Conservation (phyloP, 352 stramenopile genomes). For the Globisporangium sylvaticum region DNA sequence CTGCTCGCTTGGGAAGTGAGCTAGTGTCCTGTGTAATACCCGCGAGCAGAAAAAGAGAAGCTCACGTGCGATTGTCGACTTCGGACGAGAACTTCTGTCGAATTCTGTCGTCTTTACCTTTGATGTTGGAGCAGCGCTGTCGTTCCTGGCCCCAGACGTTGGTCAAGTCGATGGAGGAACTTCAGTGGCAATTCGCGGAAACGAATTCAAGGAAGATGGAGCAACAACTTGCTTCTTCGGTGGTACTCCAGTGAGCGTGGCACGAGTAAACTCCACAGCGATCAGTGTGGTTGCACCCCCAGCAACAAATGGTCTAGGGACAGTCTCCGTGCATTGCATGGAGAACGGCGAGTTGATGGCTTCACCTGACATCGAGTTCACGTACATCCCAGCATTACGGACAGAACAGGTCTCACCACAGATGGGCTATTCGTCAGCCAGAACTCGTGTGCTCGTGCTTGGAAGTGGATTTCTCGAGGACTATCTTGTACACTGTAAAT, state of each 20-base stretch:
- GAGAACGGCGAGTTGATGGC: background rate
- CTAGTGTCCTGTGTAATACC: background rate
- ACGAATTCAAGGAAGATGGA: background rate
- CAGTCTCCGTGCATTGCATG: background rate
- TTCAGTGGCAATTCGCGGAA: constrained; percentile 7
- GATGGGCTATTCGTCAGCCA: background rate
- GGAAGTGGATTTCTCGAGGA: constrained; percentile 6
- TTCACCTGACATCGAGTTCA: constrained; percentile 6
- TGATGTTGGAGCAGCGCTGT: background rate
- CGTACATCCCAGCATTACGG: background rate
- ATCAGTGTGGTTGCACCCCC: background rate
- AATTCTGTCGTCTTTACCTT: constrained; percentile 6
- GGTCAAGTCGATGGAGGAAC: constrained; percentile 11
- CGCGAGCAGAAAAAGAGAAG: background rate
- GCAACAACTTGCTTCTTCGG: constrained; percentile 2
- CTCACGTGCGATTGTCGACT: constrained; percentile 2
- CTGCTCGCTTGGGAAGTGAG: background rate
- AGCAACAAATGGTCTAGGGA: background rate
- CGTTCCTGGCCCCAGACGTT: background rate
- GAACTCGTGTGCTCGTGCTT: background rate
- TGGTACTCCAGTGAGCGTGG: background rate
- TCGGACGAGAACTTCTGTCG: background rate
- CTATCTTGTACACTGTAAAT: background rate
- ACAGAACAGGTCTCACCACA: constrained; percentile 2
- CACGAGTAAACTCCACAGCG: constrained; percentile 10